Evolutionary conservation across 768 basidiomycete species (phyloP).

Genomic region (Exsudoporus frostii): DNA sequence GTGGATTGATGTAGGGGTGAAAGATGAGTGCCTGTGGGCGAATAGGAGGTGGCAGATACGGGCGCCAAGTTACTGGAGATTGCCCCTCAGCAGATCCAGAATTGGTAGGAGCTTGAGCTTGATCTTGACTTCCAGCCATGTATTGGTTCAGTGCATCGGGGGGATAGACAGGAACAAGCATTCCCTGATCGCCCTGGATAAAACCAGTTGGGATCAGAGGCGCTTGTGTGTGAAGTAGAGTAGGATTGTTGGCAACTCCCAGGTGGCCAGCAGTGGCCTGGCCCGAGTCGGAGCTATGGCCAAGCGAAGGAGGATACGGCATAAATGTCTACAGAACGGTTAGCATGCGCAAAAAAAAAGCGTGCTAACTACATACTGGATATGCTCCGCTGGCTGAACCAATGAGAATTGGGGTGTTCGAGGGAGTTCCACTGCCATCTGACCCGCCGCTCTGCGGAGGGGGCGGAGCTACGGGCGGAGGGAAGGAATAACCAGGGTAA

Average conservation of each 20-base stretch:
- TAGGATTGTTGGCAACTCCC: constrained; percentile 14
- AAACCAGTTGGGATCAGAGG: constrained; percentile 67
- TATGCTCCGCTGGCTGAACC: constrained; percentile 39
- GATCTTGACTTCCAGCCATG: constrained; percentile 46
- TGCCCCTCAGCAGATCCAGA: constrained; percentile 28
- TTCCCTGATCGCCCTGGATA: constrained; percentile 69
- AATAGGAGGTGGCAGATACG: constrained; percentile 32
- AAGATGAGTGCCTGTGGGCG: constrained; percentile 32
- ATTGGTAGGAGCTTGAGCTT: constrained; percentile 13
- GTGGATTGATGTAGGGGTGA: constrained; percentile 29
- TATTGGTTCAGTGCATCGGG: constrained; percentile 70
- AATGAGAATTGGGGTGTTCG: constrained; percentile 35
- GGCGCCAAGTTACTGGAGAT: constrained; percentile 33
- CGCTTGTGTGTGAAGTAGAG: constrained; percentile 37
- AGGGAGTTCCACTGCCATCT: constrained; percentile 37
- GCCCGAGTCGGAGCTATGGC: constrained; percentile 30
- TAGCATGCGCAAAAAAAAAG: constrained; percentile 4
- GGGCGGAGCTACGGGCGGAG: constrained; percentile 18
- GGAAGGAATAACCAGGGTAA: constrained; percentile 45
- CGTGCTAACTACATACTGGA: constrained; percentile 38
- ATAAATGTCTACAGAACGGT: constrained; percentile 41
- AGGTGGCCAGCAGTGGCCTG: constrained; percentile 12
- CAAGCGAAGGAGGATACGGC: constrained; percentile 43
- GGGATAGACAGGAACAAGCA: constrained; percentile 67
- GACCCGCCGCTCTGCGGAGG: constrained; percentile 35